Evolutionary conservation across 305 asterid genomes (phyloP), one percentile per base, ranked within the genome.

Genomic region (Plantago coronopus): DNA sequence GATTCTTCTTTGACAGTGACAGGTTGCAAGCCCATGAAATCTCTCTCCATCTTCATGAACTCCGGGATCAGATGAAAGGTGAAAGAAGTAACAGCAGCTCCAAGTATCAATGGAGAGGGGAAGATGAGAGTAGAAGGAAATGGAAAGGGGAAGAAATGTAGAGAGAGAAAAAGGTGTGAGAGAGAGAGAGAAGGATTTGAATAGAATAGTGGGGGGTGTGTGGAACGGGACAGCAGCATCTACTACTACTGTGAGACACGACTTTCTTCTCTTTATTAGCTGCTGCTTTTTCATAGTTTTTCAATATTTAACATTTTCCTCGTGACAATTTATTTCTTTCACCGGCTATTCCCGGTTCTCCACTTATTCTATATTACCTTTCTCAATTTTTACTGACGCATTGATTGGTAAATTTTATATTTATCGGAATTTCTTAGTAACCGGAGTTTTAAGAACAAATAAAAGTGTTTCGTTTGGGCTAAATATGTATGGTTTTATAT

Each of bases 1-100:
- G 59, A 47, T 70, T 88, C 96, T 49, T 73, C 76, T 78, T 88
- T 88, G 69, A 83, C 80, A 22, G 66, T 20, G 3, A 37, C 42
- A 25, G 58, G 19, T 2, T 34, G 40, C 79, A 85, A 76, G 19
- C 91, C 94, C 91, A 88, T 79, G 79, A 88, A 85, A 76, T 88
- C 89, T 65, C 90, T 83, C 76, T 88, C 94, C 96, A 88, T 88
- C 20, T 54, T 67, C 65, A 65, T 2, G 2, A 34, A 34, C 2
- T 27, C 31, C 2, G 31, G 5, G 31, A 27, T 64, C 48, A 17
- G 1, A 40, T n/a, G 53, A 23, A 57, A 14, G 10, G 2, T 15
- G 13, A 57, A 63, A 66, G 48, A 46, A 1, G 34, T 66, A 46
- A 51, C 21, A 37, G 46, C 40, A 31, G 14, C 22, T 27, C 22